Conservation (phyloP, 2,329 filamentous ascomycete species). For the Ceratocystis colombiana region DNA sequence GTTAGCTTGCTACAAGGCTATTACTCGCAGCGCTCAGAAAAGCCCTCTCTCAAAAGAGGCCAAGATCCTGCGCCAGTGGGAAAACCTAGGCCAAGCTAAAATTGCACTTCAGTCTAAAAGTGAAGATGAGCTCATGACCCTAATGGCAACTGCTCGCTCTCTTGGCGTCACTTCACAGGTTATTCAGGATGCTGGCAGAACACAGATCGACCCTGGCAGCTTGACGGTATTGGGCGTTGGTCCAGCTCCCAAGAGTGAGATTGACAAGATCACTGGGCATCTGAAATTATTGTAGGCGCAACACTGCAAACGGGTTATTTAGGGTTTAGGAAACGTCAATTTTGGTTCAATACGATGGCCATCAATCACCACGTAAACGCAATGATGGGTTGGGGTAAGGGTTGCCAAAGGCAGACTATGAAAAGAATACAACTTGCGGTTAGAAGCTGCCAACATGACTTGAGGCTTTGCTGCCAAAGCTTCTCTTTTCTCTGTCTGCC, state of each 20-base stretch:
- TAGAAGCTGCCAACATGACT: background rate
- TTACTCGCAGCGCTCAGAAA: slow-evolving; percentile 46
- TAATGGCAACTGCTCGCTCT: slow-evolving; percentile 69
- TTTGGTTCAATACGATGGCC: background rate
- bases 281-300: slow-evolving; percentile 64
- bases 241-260: slow-evolving; percentile 70
- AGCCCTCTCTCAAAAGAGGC: slow-evolving; percentile 46
- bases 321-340: background rate
- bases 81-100: slow-evolving; percentile 78
- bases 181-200: slow-evolving; percentile 90
- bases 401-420: background rate
- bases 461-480: slow-evolving; percentile 8
- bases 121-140: slow-evolving; percentile 66
- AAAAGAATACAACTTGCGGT: background rate
- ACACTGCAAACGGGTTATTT: background rate
- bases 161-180: slow-evolving; percentile 80
- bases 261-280: slow-evolving; percentile 75
- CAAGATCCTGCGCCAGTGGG: slow-evolving; percentile 70
- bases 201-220: slow-evolving; percentile 89
- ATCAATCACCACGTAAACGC: background rate
- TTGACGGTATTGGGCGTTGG: slow-evolving; percentile 81
- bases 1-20: slow-evolving; percentile 88
- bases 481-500: background rate
- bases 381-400: background rate
- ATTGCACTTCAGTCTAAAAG: slow-evolving; percentile 82